Evolutionary conservation across 2,329 filamentous ascomycete genomes (phyloP), one percentile per base, ranked within the genome.

Genomic region (Raffaelea albimanens): DNA sequence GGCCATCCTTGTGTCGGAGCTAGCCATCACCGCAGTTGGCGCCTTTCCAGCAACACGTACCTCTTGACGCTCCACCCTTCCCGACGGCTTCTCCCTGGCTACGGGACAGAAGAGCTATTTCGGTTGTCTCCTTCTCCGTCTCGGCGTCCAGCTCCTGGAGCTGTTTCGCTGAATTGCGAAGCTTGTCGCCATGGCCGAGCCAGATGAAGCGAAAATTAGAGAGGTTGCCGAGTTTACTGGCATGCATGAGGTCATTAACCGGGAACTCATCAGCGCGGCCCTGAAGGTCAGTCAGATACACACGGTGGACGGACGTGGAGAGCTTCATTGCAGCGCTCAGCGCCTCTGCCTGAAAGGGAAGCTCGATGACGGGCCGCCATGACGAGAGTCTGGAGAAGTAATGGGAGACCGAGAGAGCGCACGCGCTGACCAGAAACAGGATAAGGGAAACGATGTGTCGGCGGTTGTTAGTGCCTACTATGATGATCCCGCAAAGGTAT

Each of bases 391-490:
- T n/a, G n/a, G n/a, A n/a, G n/a, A n/a, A n/a, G n/a, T n/a, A n/a
- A n/a, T n/a, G n/a, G n/a, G n/a, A n/a, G n/a, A n/a, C n/a, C n/a
- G n/a, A n/a, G n/a, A n/a, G n/a, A n/a, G n/a, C n/a, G n/a, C n/a
- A n/a, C n/a, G n/a, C n/a, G n/a, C n/a, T n/a, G n/a, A n/a, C n/a
- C n/a, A n/a, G n/a, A n/a, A 43, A 48, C 45, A 71, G 67, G 62
- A 59, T 33, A 71, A 77, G 52, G 67, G 65, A 33, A 65, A 70
- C 40, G 69, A 73, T 53, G 55, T 71, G 31, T 65, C 74, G 40
- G 60, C 65, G 20, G 76, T 80, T 2, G 58, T 75, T 1, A 67
- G 67, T 48, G 71, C 79, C 46, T 80, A 66, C 54, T 76, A 71
- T 45, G 74, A 80, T 52, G 64, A 72, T 43, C 53, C 68, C 3